phyloP scores from a whole-genome alignment of 352 stramenopile species.

The Pythium rishiriense region DNA sequence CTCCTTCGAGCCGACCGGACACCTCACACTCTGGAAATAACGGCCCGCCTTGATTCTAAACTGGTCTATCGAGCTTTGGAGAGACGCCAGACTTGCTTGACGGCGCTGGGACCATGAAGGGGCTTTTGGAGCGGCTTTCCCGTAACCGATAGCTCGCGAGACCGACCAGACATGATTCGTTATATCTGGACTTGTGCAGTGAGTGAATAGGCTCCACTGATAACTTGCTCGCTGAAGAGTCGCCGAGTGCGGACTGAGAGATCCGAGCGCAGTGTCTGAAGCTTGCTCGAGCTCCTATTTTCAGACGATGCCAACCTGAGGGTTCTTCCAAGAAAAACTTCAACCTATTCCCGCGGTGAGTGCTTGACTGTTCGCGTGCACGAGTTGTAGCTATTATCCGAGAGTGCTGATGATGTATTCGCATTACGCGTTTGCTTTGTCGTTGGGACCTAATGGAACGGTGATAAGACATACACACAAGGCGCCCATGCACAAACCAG shows the following conservation, averaged over 20 bases:
- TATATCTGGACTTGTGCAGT: neutral
- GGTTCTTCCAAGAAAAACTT: too few species aligned
- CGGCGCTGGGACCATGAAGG: neutral
- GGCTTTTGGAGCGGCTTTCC: too few species aligned
- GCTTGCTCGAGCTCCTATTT: neutral
- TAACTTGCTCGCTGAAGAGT: neutral
- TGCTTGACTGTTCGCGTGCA: too few species aligned
- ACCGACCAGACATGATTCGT: neutral
- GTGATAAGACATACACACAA: neutral
- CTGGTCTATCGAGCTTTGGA: neutral
- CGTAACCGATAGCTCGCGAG: constrained; percentile 7
- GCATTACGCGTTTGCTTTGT: neutral
- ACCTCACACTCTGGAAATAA: constrained; percentile 8
- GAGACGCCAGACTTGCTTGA: neutral
- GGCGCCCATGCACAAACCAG: neutral
- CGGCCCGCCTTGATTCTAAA: constrained; percentile 9
- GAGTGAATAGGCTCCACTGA: constrained; percentile 2
- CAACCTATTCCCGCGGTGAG: neutral
- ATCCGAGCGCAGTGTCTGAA: neutral
- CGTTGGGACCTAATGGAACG: neutral
- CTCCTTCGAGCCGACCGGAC: neutral
- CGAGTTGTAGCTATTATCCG: too few species aligned
- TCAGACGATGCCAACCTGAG: neutral
- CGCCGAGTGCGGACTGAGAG: neutral
- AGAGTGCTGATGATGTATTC: too few species aligned